Base-by-base conservation (phyloP, 257 asterid species). In the Nyctanthes arbortristis region DNA sequence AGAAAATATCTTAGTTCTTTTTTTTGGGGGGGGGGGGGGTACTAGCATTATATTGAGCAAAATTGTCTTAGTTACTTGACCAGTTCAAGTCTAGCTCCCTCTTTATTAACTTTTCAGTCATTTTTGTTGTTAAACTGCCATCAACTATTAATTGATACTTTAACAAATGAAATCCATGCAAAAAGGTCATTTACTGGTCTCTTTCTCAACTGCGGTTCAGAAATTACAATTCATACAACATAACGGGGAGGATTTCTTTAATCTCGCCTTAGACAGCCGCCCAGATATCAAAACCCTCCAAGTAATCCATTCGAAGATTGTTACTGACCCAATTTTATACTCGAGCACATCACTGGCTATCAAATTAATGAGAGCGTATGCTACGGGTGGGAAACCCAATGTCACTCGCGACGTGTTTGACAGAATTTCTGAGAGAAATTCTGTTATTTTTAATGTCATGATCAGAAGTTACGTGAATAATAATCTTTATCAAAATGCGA, bases 391-490 rank as follows among this genome's bases (percentile, higher is more conserved):
- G 52, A 81, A 79, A 31, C 86, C 93, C 20, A 57, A 36, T 37
- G 13, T 56, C 69, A 73, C 90, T 14, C 93, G 96, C 83, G 78
- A 84, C 82, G 27, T 93, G 71, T 93, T 87, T 76, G 96, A 89
- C 68, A 63, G 54, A 88, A 88, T 84, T 18, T 72, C 88, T 3
- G 86, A 90, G 11, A 83, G 88, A 78, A 84, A 84, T 31, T 80
- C 65, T 28, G 94, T 78, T 52, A 76, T 88, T 27, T 90, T 81
- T 34, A 86, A 86, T 67, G 92, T 88, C 61, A 86, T 88, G 97
- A 89, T 93, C 33, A 75, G 97, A 69, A 89, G 97, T 59, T 93
- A 93, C 61, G 90, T 85, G 75, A 91, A 84, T 47, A 93, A 93
- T 60, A 80, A 77, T 64, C 68, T 75, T 4, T 76, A 84, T 34